Base-by-base conservation (phyloP, 2,329 filamentous ascomycete genomes). In the Orbilia brochopaga region DNA sequence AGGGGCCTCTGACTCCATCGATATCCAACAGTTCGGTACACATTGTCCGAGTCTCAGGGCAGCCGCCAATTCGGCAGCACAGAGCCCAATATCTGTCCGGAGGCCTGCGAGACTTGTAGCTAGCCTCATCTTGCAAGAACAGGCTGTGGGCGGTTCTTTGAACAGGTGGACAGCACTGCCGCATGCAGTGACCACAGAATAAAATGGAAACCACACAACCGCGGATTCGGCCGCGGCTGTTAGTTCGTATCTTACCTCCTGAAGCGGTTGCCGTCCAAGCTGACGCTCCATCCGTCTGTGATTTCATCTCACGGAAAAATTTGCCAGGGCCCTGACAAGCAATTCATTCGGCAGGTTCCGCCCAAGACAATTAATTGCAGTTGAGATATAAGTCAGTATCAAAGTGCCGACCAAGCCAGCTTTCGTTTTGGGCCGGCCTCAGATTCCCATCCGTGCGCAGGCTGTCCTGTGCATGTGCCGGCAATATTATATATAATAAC, bases 41-140 rank as follows among this genome's bases (percentile, higher is more conserved):
- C n/a, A 37, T 51, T 32, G 17, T 50, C 67, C 67, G 50, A 64
- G 66, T 54, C 27, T 61, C 67, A 61, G 67, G 6, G 6, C 44
- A 10, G 11, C 27, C 3, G 27, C 27, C 27, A 32, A 32, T 32
- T 3, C 27, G 8, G 27, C 27, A 32, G 27, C 27, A 32, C 3
- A 4, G 27, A 32, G 8, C 8, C 8, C 4, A 21, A 48, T 19
- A 15, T 48, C 19, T 48, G 15, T 17, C 44, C 44, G 19, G 17
- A 19, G 5, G 17, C 44, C n/a, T 48, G n/a, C 37, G 44, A 23
- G n/a, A 17, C 21, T 21, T 48, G 44, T 42, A 42, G 11, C 11
- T 42, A 42, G 11, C 11, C n/a, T 42, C n/a, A 4, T 17, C 37
- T 42, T 42, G 11, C n/a, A 17, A 42, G 4, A 42, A 42, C 37